A percentile compares a stretch with the other conserved stretches of the same genome.
phyloP scores from a whole-genome alignment of 106 monocot species.

The Iris macrosiphon region DNA sequence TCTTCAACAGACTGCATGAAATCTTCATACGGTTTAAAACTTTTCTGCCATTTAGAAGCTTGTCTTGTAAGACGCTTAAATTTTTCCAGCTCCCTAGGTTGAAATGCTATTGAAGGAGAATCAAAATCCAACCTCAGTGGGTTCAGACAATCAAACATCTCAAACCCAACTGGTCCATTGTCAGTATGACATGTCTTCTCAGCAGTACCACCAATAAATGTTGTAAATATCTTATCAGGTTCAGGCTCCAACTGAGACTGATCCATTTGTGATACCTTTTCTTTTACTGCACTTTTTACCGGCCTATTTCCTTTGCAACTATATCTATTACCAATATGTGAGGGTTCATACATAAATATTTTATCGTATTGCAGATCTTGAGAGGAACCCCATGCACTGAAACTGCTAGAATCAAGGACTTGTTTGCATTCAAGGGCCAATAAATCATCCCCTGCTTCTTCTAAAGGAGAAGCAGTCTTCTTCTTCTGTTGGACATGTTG shows the following conservation, averaged over 20 bases:
- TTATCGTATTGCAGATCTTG: slow-evolving; percentile 24
- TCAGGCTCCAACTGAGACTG: not conserved
- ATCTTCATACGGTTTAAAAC: slow-evolving; percentile 51
- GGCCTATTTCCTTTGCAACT: not conserved
- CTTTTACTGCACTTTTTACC: slow-evolving; percentile 4
- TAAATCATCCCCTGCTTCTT: slow-evolving; percentile 13
- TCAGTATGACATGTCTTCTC: slow-evolving; percentile 5
- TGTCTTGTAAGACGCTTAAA: slow-evolving; percentile 45
- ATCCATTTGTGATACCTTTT: slow-evolving; percentile 3
- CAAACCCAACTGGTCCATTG: not conserved
- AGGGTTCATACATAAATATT: slow-evolving; percentile 43
- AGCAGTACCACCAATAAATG: slow-evolving; percentile 52
- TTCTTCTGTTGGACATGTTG: slow-evolving; percentile 9
- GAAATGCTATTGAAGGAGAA: slow-evolving; percentile 13
- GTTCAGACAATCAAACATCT: slow-evolving; percentile 44
- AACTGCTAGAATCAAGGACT: slow-evolving; percentile 12
- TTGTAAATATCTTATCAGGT: slow-evolving; percentile 39
- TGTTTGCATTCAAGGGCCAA: slow-evolving; percentile 20
- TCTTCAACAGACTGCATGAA: slow-evolving; percentile 43
- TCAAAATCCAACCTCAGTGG: slow-evolving; percentile 48
- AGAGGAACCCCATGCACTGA: slow-evolving; percentile 20
- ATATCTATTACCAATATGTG: not conserved
- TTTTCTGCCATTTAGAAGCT: slow-evolving; percentile 47
- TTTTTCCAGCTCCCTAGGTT: slow-evolving; percentile 27
- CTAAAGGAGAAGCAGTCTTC: not conserved